Base-by-base conservation (phyloP, 2,329 filamentous ascomycete species). In the Atkinsonella hypoxylon region DNA sequence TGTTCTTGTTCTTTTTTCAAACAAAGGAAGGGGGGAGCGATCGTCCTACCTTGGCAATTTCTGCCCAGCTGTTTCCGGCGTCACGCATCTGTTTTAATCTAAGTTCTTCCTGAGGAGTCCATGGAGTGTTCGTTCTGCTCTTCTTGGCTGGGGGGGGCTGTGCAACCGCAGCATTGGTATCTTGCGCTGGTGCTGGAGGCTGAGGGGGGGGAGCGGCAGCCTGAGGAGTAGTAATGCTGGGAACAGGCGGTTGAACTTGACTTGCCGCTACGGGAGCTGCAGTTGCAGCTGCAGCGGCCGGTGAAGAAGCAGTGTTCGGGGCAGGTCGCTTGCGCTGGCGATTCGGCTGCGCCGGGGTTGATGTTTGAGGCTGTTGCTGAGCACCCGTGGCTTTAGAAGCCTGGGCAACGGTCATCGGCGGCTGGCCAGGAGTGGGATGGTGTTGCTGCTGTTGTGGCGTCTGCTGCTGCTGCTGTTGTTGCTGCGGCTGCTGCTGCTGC, bases 41-140 rank as follows among this genome's bases (percentile, higher is more conserved):
- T n/a, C n/a, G n/a, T n/a, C n/a, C n/a, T n/a, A 94, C 90, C 83
- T 97, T 97, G 59, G 91, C 93, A 63, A 98, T 98, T 62, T 97
- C 93, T 46, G 89, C 94, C 93, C 93, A 98, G 62, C 87, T 95
- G 60, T 87, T 90, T 11, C 91, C 90, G 1, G 84, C 81, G 67
- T 97, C 93, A 61, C 93, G 80, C 89, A 98, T 94, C 58, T 85
- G 82, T 75, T 97, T 97, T 59, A 98, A 73, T 44, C 89, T 77
- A 64, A 91, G 81, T 69, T 98, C 93, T 67, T 98, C 93, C 34
- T 87, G 87, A 2, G 91, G 88, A 2, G 90, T 96, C 93, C 93
- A 98, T 0, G 93, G 93, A 2, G 93, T 98, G 65, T 98, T 98
- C n/a, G 93, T 97, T 54, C 93, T 79, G 61, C 89, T 93, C 73